These are phyloP conservation scores for Diutina neorugosa DNA, from an alignment of 1,139 yeast genomes.

Conservation along the genomic window DNA sequence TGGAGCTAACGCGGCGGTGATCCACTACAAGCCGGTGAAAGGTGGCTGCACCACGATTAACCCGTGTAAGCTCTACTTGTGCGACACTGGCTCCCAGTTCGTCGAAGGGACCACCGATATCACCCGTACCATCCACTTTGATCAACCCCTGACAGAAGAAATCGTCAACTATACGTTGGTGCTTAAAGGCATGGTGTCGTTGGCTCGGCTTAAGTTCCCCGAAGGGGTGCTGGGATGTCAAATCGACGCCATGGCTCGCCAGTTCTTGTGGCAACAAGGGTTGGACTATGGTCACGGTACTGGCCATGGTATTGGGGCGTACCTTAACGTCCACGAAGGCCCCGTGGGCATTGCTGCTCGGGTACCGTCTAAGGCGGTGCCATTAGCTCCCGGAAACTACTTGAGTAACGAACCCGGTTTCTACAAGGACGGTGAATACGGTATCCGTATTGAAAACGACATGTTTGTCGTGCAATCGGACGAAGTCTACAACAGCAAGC, in stretches of 20 bases:
- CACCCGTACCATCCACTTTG: constrained; percentile 83
- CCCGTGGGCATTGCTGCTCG: constrained; percentile 87
- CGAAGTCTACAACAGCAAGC: constrained; percentile 33
- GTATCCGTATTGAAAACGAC: constrained; percentile 87
- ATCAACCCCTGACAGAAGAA: constrained; percentile 57
- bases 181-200: constrained; percentile 80
- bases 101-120: constrained; percentile 94
- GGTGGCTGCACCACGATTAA: constrained; percentile 57
- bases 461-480: constrained; percentile 46
- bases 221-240: constrained; percentile 75
- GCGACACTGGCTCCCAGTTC: constrained; percentile 93
- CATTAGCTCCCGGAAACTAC: constrained; percentile 61
- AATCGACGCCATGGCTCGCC: constrained; percentile 85
- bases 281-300: constrained; percentile 94
- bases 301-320: constrained; percentile 95
- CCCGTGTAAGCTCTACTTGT: constrained; percentile 66
- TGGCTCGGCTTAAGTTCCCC: constrained; percentile 72
- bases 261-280: constrained; percentile 74
- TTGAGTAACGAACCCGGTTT: constrained; percentile 94
- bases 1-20: constrained; percentile 87
- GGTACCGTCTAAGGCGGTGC: constrained; percentile 28
- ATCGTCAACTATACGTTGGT: constrained; percentile 74
- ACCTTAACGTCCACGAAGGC: constrained; percentile 89
- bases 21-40: constrained; percentile 75
- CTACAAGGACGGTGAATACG: constrained; percentile 86